These are phyloP conservation scores for Moniliophthora roreri DNA, from an alignment of 1,284 basidiomycete genomes.

Conservation along the genomic window DNA sequence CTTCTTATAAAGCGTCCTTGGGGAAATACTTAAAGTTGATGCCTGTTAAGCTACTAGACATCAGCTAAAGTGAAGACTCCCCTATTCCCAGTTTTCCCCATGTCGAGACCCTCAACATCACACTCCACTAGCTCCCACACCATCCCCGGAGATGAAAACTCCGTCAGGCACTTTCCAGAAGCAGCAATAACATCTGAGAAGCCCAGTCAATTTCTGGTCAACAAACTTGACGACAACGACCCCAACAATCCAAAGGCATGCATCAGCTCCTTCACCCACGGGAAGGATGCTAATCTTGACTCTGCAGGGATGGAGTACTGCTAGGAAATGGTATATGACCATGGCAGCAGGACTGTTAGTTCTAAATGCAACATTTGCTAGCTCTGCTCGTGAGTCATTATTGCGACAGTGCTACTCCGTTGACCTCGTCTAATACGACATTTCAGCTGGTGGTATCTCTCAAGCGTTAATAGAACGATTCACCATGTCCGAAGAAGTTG, in stretches of 20 bases:
- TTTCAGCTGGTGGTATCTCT: conserved; percentile 46
- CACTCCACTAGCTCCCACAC: background rate
- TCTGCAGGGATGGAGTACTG: conserved; percentile 34
- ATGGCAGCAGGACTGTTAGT: conserved; percentile 58
- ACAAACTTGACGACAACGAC: conserved; percentile 31
- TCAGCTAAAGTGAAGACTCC: too few species aligned
- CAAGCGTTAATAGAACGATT: conserved; percentile 50
- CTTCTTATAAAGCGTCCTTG: too few species aligned
- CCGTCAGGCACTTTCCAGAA: background rate
- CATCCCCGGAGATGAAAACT: background rate
- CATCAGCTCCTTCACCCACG: conserved; percentile 2
- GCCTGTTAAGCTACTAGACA: too few species aligned
- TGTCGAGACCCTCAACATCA: too few species aligned
- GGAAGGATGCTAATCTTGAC: background rate
- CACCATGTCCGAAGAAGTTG: conserved; percentile 53
- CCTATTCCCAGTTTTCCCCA: too few species aligned
- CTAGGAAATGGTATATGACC: conserved; percentile 54
- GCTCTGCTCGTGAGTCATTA: conserved; percentile 45
- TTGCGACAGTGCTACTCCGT: background rate
- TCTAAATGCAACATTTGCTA: conserved; percentile 61
- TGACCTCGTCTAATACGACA: background rate
- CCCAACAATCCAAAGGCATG: conserved; percentile 34
- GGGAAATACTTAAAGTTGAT: too few species aligned
- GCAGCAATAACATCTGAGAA: conserved; percentile 6
- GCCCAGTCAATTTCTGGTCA: conserved; percentile 31